phyloP scores from a whole-genome alignment of 2,329 filamentous ascomycete genomes.

The Xylogone sp. region DNA sequence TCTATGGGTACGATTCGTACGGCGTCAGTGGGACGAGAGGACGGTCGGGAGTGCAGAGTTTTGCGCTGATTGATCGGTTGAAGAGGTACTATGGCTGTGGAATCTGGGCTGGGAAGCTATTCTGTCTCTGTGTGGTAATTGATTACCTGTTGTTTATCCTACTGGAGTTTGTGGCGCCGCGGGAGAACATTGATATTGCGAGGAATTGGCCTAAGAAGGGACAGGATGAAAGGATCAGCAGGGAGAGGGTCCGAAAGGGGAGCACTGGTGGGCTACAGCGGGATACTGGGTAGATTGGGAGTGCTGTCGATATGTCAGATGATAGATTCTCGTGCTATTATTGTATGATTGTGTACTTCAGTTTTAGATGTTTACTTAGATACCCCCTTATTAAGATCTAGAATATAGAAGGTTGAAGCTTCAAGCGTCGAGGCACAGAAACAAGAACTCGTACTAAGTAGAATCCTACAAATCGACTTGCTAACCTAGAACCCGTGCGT shows the following conservation, averaged over 20 bases:
- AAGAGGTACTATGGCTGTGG: conserved; percentile 98
- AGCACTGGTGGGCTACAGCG: background rate
- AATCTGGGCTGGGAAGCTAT: conserved; percentile 97
- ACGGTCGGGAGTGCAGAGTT: conserved; percentile 70
- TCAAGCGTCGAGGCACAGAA: too few species aligned
- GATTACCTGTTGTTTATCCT: conserved; percentile 90
- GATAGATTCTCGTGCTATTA: too few species aligned
- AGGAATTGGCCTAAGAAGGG: conserved; percentile 85
- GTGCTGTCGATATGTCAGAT: too few species aligned
- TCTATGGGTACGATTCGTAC: conserved; percentile 76
- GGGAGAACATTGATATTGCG: conserved; percentile 82
- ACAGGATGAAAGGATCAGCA: conserved; percentile 1
- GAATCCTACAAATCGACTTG: too few species aligned
- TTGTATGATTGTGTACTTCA: too few species aligned
- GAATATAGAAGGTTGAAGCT: too few species aligned
- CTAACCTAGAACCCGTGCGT: too few species aligned
- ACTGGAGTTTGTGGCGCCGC: conserved; percentile 81
- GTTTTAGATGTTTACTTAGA: too few species aligned
- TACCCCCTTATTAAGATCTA: too few species aligned
- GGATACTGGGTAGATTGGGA: too few species aligned
- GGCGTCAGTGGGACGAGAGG: conserved; percentile 65
- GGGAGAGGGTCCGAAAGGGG: background rate
- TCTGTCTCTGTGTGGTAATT: conserved; percentile 89
- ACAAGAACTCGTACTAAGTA: too few species aligned
- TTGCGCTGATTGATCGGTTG: conserved; percentile 87